phyloP scores from a whole-genome alignment of 192 early-diverging fungal species.

The Rhizoclosmatium globosum region DNA sequence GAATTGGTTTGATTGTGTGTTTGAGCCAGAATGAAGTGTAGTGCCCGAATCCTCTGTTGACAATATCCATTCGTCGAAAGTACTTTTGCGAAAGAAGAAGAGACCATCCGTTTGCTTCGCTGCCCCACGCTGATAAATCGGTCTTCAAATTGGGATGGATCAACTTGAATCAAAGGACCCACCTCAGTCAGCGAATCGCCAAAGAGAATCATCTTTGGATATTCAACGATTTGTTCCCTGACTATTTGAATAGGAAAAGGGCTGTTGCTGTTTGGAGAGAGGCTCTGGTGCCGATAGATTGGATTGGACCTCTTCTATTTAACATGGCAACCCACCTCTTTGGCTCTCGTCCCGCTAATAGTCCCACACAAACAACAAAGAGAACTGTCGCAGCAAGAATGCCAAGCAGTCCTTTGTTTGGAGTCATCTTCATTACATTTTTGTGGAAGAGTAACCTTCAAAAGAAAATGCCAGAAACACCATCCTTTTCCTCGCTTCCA shows the following conservation, averaged over 20 bases:
- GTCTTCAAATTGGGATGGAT: no score
- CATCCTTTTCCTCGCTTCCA: no score
- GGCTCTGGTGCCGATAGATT: no score
- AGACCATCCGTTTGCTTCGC: not conserved
- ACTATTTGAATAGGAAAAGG: no score
- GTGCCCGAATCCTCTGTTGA: slow-evolving; percentile 1
- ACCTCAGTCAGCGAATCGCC: slow-evolving; percentile 16
- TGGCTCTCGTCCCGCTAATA: not conserved
- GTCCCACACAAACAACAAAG: not conserved
- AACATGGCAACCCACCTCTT: not conserved
- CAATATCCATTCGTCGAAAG: not conserved
- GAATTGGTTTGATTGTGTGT: not conserved
- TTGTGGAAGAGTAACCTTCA: not conserved
- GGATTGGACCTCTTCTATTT: not conserved
- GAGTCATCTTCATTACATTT: not conserved
- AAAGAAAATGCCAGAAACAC: not conserved
- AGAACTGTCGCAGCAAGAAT: not conserved
- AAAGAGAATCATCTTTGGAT: not conserved
- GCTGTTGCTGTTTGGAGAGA: no score
- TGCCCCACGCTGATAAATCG: no score
- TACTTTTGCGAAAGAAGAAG: not conserved
- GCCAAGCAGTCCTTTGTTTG: not conserved
- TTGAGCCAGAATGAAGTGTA: slow-evolving; percentile 23
- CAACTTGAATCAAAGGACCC: not conserved
- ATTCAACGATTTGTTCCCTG: not conserved